Base-by-base conservation (phyloP, 495 filamentous ascomycete genomes). In the Haplographium delicatum region DNA sequence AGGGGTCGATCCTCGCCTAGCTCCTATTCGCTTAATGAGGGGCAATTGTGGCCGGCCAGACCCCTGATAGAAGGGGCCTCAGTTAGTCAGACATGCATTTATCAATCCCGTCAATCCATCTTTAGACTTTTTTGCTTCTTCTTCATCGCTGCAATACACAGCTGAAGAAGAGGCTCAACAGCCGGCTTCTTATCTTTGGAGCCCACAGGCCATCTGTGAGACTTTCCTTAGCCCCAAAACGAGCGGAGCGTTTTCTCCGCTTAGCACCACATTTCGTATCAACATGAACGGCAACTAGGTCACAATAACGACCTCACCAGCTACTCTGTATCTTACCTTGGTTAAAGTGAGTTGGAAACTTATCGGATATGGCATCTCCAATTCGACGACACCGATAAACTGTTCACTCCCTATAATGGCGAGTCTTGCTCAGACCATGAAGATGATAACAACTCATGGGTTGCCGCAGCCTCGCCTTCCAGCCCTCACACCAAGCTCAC, bases 231-330 rank as follows among this genome's bases (percentile, higher is more conserved):
- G 20, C 20, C 26, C 26, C 9, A 43, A 13, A 43, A 43, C 43
- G 45, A 3, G 45, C 45, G 45, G 30, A 47, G 45, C 33, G 33
- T 47, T 25, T 37, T 46, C 50, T 52, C 40, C 50, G 50, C 50
- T 18, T 46, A 44, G 46, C 1, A 38, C 4, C 41, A 4, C 50
- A 52, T 52, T 30, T 18, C 38, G 19, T 11, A 25, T 38, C 22
- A 39, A 30, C 18, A 52, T 52, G 50, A 52, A 30, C 50, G 50
- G 42, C 50, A 52, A 25, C 30, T 52, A 52, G 50, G 50, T 52
- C 34, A 52, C 34, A 46, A 44, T 24, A 38, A 39, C 50, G 50
- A 52, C 16, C 41, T 34, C 50, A 38, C 31, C 30, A 20, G 38
- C 50, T 24, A 4, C 25, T 34, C 23, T 38, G 24, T 43, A 0